phyloP scores from a whole-genome alignment of 108 stramenopile species.

The Skeletonema menzelii region DNA sequence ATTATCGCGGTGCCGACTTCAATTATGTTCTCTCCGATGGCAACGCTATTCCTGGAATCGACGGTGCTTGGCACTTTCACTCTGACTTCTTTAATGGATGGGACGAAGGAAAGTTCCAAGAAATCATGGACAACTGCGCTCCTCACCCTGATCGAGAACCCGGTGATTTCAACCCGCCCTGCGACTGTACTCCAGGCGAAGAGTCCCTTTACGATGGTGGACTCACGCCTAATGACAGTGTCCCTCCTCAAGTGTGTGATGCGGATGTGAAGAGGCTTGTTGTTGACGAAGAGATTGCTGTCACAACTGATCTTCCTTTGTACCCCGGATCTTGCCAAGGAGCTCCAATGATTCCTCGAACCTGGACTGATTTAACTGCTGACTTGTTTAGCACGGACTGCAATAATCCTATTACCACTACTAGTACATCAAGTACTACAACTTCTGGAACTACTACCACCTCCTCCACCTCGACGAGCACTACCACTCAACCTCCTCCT shows the following conservation, averaged over 20 bases:
- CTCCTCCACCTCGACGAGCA: neutral
- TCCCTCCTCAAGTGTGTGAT: constrained; percentile 20
- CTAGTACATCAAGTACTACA: neutral
- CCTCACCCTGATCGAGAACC: constrained; percentile 2
- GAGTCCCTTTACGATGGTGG: constrained; percentile 3
- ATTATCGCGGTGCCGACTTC: constrained; percentile 16
- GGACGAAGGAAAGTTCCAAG: constrained; percentile 22
- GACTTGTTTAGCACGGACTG: constrained; percentile 12
- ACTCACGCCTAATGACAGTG: constrained; percentile 10
- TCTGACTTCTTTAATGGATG: constrained; percentile 33
- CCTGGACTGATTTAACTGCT: constrained; percentile 9
- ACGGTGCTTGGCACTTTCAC: constrained; percentile 3
- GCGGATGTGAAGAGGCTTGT: constrained; percentile 22
- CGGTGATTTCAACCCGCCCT: constrained; percentile 26
- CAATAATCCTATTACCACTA: constrained; percentile 1
- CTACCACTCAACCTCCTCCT: neutral
- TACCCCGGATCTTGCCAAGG: constrained; percentile 7
- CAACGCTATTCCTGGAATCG: neutral
- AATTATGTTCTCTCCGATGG: constrained; percentile 13
- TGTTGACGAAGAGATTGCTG: constrained; percentile 21
- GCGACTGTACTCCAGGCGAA: constrained; percentile 23
- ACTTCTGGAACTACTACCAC: neutral
- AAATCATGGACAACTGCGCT: constrained; percentile 33
- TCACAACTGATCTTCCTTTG: neutral
- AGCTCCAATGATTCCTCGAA: neutral